Base-by-base conservation (phyloP, 108 stramenopile species). In the Cyclotella kingstonii region DNA sequence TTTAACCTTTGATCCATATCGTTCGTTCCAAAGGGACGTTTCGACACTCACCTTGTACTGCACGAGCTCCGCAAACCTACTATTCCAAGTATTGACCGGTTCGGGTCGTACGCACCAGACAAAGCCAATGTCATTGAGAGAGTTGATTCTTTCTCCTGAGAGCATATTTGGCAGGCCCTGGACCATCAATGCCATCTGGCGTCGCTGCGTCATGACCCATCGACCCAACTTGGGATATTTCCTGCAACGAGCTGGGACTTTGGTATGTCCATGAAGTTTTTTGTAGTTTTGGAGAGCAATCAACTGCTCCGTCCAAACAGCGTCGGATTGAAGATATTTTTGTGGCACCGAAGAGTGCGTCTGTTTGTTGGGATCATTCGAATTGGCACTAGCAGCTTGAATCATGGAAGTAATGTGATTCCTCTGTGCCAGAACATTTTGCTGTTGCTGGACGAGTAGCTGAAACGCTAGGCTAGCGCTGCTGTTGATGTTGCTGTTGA, bases 161-260 rank as follows among this genome's bases (percentile, higher is more conserved):
- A 89, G 40, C 0, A 60, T 52, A 31, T 56, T 72, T 34, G 70
- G 55, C 38, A 29, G 51, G 0, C 64, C 63, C 29, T 72, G 63
- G 52, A 40, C 31, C 28, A 70, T 50, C 10, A 63, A 33, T 10
- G 62, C 51, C 38, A 63, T 63, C 33, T 83, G 82, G 55, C 76
- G 78, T 5, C 84, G 66, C 53, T 85, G 84, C 3, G 75, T 82
- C 55, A 73, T 69, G 10, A 86, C 85, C 85, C 85, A 86, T 39
- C 80, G 53, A n/a, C 85, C 85, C 28, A 85, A 61, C 43, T 78
- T 82, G n/a, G 72, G 76, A 50, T 85, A 81, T 17, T 66, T 46
- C 15, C 74, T 48, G 55, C 64, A 85, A 23, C 82, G 66, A 1
- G 71, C 70, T 1, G 84, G 84, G 15, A 85, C 84, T 44, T 56